Evolutionary conservation across 305 asterid species (phyloP).

Genomic region (Withania somnifera): DNA sequence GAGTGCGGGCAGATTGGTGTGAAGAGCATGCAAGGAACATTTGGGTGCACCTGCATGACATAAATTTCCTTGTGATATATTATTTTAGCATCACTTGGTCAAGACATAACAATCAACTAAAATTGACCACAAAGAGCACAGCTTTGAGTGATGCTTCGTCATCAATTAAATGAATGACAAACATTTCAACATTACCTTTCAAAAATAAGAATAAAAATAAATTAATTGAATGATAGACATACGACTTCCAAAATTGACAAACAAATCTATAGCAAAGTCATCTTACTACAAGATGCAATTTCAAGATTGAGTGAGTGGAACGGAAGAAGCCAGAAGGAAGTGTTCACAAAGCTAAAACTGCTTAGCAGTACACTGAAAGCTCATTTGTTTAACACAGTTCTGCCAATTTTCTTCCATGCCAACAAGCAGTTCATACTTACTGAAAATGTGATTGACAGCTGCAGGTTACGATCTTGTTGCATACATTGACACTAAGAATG

Average conservation of each 20-base stretch:
- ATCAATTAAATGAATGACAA: not conserved
- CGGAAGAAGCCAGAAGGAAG: not conserved
- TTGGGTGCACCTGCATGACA: slow-evolving; percentile 81
- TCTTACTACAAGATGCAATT: not conserved
- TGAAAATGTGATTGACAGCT: not conserved
- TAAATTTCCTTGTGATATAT: not conserved
- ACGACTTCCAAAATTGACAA: not conserved
- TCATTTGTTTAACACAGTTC: not conserved
- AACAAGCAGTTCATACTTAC: not conserved
- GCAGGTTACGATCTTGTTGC: not conserved
- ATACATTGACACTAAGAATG: not conserved
- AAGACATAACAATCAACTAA: not conserved
- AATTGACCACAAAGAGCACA: not conserved
- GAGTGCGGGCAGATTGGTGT: slow-evolving; percentile 98
- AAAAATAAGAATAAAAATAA: too few species aligned
- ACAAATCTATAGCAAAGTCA: not conserved
- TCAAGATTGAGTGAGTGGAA: not conserved
- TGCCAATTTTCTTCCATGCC: not conserved
- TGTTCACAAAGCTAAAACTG: not conserved
- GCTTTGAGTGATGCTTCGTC: not conserved
- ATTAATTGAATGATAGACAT: not conserved
- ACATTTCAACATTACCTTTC: too few species aligned
- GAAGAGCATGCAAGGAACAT: slow-evolving; percentile 98
- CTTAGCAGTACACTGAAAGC: not conserved
- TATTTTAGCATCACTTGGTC: not conserved